Evolutionary conservation across 257 asterid species (phyloP), one percentile per base, ranked within the genome.

Genomic region (Capsicum rhomboideum): DNA sequence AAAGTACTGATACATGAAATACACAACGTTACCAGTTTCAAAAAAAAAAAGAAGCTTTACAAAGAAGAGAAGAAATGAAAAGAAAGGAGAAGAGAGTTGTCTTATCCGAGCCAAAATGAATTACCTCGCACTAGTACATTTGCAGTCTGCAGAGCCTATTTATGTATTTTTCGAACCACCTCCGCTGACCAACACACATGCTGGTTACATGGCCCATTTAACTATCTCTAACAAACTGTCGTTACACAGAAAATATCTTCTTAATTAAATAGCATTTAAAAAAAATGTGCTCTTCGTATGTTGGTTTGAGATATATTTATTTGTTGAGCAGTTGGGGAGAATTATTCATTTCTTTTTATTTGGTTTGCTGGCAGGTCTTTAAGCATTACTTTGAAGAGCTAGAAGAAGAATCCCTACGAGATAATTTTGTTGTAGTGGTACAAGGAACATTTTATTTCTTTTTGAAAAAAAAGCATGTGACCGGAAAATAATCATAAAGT

Each of bases 381-480:
- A 97, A 97, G 87, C 98, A 97, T 88, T 97, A 97, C 88, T 97
- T 97, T 80, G 99, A 97, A 90, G 99, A 93, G 91, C 86, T 97
- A 80, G 99, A 95, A 90, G 99, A 97, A 88, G 99, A 97, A 89
- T 97, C 99, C 8, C 97, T 97, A 44, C 89, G 99, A 88, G 99
- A 97, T 90, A 97, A 97, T 87, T 97, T 97, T 90, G 99, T 97
- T 87, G 98, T 97, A 78, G 99, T 97, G 98, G 99, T 96, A 96
- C 75, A 90, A 46, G 80, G 85, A 78, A 44, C 40, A 72, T 72
- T 44, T 71, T 44, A 13, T 71, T 69, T 71, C 79, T 71, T n/a
- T 72, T 44, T 12, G 68, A 12, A 21, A 21, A 44, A 67, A 2
- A 13, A 71, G 55, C 18, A 42, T 72, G 80, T 72, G 37, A 23